Base-by-base conservation (phyloP, 306 rosid genomes). In the Begonia masoniana region DNA sequence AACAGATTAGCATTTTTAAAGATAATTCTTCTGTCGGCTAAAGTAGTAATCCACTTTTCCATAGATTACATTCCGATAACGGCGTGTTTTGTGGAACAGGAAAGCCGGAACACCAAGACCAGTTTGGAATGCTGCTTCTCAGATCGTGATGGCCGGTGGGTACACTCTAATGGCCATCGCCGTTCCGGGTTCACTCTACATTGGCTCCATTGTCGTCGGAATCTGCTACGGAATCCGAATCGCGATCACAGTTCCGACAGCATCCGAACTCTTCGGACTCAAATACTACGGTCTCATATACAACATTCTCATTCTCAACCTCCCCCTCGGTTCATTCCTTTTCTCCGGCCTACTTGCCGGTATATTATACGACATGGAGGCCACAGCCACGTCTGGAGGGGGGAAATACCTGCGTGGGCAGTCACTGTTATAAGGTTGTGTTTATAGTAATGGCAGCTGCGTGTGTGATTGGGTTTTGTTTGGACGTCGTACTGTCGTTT, bases 311-410 rank as follows among this genome's bases (percentile, higher is more conserved):
- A 86, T 91, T 59, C 88, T 91, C 54, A 86, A 91, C 53, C 96
- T 91, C 21, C 96, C 99, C 2, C 71, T 91, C 0, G 99, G 99
- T 2, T 91, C 99, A 47, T 81, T 91, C 78, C 88, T 91, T 63
- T 86, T 91, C 70, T 91, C 99, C 0, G 96, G 99, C 0, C 68
- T 91, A 41, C 96, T 91, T 0, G 94, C 96, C 0, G 99, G 96
- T 1, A 52, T 81, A 2, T 66, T 91, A 4, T 91, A 91, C 2
- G 96, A 86, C 21, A 81, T 48, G 92, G 88, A 91, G 70, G 99
- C 99, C 6, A 83, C 79, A 0, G 3, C 88, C 16, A 77, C 65
- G 0, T 57, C 74, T 0, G 94, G 84, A 23, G 99, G 99, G 2
- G n/a, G 99, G 99, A 48, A 86, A 86, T 71, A 81, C 92, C 0